Base-by-base conservation (phyloP, 2,329 filamentous ascomycete species). In the Fusarium setosum region DNA sequence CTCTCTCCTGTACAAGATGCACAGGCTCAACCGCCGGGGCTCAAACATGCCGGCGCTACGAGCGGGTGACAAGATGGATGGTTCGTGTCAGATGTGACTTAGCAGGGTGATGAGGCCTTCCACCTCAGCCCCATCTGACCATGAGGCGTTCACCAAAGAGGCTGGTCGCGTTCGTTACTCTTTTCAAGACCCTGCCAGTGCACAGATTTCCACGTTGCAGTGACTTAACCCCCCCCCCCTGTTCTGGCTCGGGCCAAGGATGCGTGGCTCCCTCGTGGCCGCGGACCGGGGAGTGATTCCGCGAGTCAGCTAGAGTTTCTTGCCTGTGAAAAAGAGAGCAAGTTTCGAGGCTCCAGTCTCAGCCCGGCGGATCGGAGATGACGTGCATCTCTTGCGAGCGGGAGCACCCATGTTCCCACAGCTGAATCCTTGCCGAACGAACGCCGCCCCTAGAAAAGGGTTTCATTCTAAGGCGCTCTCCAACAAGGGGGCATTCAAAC, bases 331-430 rank as follows among this genome's bases (percentile, higher is more conserved):
- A 15, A 26, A 21, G 26, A 20, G n/a, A 18, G 11, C 12, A 10
- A 5, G 15, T 11, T 32, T 56, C 59, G 59, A 72, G 70, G 61
- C 70, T 69, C 61, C 61, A 56, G 57, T 55, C 65, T 71, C 61
- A 67, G 56, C 64, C 61, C 61, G 62, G 60, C 57, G 42, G 63
- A 62, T 67, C 57, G 56, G 65, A 56, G 63, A 72, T 72, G 70
- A 70, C 70, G 61, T 72, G 70, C 70, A 72, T 66, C 23, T 44
- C 38, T 48, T 51, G 61, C 45, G 58, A 68, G 63, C 65, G 59
- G 65, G 64, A 67, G 58, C 61, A 59, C 47, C 68, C 68, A 69
- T 70, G 59, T n/a, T n/a, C 47, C 58, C 62, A 53, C 59, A 61
- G 40, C 53, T 45, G 18, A 37, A 45, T 61, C 58, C 66, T 49